phyloP scores from a whole-genome alignment of 2,329 filamentous ascomycete species.

The Berkeleyomyces rouxiae region DNA sequence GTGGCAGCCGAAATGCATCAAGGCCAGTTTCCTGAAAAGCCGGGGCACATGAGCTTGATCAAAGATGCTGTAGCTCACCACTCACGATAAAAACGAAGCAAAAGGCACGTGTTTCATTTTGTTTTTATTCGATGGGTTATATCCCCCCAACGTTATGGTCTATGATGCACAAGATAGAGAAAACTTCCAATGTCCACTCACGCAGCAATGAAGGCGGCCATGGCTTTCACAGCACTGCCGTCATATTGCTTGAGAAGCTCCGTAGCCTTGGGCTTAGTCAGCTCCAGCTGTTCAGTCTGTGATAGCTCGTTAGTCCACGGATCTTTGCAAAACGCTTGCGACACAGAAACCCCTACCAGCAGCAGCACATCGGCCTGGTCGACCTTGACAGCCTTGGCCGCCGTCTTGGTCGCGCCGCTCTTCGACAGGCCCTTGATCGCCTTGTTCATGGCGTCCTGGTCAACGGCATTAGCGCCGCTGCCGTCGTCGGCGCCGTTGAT shows the following conservation, averaged over 20 bases:
- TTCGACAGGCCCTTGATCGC: conserved; percentile 47
- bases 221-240: conserved; percentile 50
- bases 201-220: conserved; percentile 36
- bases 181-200: conserved; percentile 8
- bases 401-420: conserved; percentile 9
- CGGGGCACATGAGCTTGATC: not conserved
- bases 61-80: not conserved
- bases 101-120: not conserved
- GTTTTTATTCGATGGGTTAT: not conserved
- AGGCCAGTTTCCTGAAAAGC: conserved; percentile 11
- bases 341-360: conserved; percentile 30
- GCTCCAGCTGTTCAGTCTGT: conserved; percentile 53
- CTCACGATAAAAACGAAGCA: not conserved
- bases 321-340: not conserved
- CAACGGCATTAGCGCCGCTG: conserved; percentile 36
- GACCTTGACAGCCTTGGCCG: conserved; percentile 45
- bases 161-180: not conserved
- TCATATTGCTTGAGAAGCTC: conserved; percentile 58
- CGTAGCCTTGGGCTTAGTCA: conserved; percentile 54
- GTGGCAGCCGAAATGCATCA: conserved; percentile 19
- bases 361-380: conserved; percentile 54
- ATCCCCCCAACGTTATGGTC: not conserved
- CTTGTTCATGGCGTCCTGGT: conserved; percentile 52
- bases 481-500: conserved; percentile 31
- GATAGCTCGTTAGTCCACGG: not conserved